Conservation (phyloP, 106 monocot species). For the Allium cepa region DNA sequence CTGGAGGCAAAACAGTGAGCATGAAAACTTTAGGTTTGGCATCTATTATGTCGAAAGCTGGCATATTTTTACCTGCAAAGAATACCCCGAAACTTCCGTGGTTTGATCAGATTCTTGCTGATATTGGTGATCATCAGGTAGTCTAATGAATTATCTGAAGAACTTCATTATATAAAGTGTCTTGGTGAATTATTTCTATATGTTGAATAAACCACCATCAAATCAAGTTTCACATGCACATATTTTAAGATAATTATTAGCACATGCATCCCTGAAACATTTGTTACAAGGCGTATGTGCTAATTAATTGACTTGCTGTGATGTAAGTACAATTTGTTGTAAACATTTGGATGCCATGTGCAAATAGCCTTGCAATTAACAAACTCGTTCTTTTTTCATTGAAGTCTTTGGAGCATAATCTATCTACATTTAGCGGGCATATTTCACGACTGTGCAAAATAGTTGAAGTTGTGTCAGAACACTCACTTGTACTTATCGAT, state of each 20-base stretch:
- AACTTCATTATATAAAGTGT: slow-evolving; percentile 11
- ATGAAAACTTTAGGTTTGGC: slow-evolving; percentile 90
- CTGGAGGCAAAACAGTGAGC: slow-evolving; percentile 85
- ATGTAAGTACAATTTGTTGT: too few relatives aligned
- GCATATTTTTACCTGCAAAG: slow-evolving; percentile 67
- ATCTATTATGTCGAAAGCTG: slow-evolving; percentile 84
- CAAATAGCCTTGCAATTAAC: slow-evolving; percentile 20
- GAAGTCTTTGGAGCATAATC: slow-evolving; percentile 88
- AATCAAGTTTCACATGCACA: too few relatives aligned
- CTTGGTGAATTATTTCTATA: slow-evolving; percentile 13
- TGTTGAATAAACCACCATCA: too few relatives aligned
- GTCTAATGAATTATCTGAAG: slow-evolving; percentile 19
- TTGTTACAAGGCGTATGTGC: too few relatives aligned
- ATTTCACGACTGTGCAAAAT: slow-evolving; percentile 77
- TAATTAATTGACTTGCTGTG: too few relatives aligned
- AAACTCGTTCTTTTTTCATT: slow-evolving; percentile 47
- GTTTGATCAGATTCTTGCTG: slow-evolving; percentile 83
- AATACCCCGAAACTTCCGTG: slow-evolving; percentile 58
- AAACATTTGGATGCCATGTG: too few relatives aligned
- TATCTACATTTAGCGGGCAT: slow-evolving; percentile 88
- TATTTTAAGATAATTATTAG: too few relatives aligned
- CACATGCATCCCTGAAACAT: too few relatives aligned
- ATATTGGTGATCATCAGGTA: slow-evolving; percentile 96
- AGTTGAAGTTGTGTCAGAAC: slow-evolving; percentile 38
- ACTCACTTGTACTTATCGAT: slow-evolving; percentile 78